Evolutionary conservation across 805 yeast genomes (phyloP).

Genomic region (Pichia kluyveri): DNA sequence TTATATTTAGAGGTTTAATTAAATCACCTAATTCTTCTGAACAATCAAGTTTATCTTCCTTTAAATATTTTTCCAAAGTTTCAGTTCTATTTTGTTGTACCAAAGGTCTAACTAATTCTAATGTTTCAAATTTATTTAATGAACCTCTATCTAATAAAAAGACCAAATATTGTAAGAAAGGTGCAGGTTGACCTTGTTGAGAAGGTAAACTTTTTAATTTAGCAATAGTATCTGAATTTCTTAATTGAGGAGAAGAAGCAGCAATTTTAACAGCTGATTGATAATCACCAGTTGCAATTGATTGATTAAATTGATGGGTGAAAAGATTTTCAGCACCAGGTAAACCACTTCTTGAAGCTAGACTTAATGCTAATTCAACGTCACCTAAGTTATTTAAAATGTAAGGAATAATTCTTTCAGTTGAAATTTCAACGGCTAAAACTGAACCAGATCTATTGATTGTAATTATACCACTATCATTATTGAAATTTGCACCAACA

Average conservation of each 20-base stretch:
- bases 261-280: slow-evolving; percentile 93
- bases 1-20: slow-evolving; percentile 78
- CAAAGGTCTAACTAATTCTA: slow-evolving; percentile 92
- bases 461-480: slow-evolving; percentile 78
- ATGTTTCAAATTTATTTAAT: slow-evolving; percentile 83
- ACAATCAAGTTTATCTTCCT: slow-evolving; percentile 86
- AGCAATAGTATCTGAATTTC: slow-evolving; percentile 91
- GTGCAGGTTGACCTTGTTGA: slow-evolving; percentile 90
- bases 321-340: slow-evolving; percentile 95
- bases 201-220: slow-evolving; percentile 86
- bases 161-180: slow-evolving; percentile 86
- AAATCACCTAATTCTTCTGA: slow-evolving; percentile 98
- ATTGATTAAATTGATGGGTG: slow-evolving; percentile 82
- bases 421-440: slow-evolving; percentile 81
- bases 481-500: slow-evolving; percentile 69
- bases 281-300: slow-evolving; percentile 78
- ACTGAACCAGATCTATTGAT: slow-evolving; percentile 95
- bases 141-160: slow-evolving; percentile 88
- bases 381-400: slow-evolving; percentile 79
- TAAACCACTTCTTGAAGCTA: slow-evolving; percentile 92
- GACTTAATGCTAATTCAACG: slow-evolving; percentile 73
- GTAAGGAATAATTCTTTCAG: slow-evolving; percentile 80
- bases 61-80: slow-evolving; percentile 90
- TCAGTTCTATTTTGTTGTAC: slow-evolving; percentile 92
- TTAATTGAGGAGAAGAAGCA: slow-evolving; percentile 84